Base-by-base conservation (phyloP, 192 early-diverging fungal species). In the Linnemannia zychae region DNA sequence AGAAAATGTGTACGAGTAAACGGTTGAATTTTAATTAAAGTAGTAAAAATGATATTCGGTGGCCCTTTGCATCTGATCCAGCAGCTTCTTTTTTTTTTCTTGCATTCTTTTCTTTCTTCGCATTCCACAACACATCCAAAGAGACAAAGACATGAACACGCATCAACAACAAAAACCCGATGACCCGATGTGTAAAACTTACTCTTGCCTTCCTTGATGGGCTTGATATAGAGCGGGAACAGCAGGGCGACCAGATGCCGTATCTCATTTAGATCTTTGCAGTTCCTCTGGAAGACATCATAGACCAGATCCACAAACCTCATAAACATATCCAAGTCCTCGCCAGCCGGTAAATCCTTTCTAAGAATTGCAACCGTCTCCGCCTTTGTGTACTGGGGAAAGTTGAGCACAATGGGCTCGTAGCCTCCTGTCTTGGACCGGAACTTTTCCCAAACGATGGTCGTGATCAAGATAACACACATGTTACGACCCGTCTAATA, bases 161-260 rank as follows among this genome's bases (percentile, higher is more conserved):
- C 15, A 75, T 47, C 20, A 38, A 5, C 6, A 74, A 72, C 17
- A 50, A 74, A 31, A 13, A 38, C 33, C n/a, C n/a, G n/a, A 69
- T 31, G 0, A 49, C 40, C 9, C 40, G 40, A 3, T 6, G 3
- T 44, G 40, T 33, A 2, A 7, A 74, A 72, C 89, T 74, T 90
- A 96, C 94, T 87, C 74, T 87, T 91, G 28, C 95, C 94, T 17
- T 94, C 90, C 38, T 90, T 84, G 17, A 99, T 92, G 0, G 98
- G 98, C 80, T 96, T 94, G 50, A 97, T 88, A 80, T 97, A 99
- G 70, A 96, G 92, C 13, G 96, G 96, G 78, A 94, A 98, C 17
- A 98, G 89, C 57, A 98, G 82, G 0, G 92, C 91, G 22, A 94
- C 93, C 46, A 98, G 76, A 72, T 98, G 94, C 34, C 96, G 87